phyloP scores from a whole-genome alignment of 352 stramenopile species.

The Phytophthora ohioensis region DNA sequence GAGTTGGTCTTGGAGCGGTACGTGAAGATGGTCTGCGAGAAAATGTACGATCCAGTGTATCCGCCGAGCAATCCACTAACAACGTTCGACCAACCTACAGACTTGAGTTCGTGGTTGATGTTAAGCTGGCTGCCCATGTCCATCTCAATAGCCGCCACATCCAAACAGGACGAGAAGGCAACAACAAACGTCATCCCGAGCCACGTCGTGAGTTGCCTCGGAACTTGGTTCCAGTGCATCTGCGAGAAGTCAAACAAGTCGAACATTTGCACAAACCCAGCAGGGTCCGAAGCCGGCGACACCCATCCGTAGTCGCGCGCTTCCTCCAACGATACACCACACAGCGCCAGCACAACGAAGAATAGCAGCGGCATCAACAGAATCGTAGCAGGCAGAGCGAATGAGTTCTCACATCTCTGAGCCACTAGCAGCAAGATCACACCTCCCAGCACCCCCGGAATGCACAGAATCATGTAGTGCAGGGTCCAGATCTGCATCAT shows the following conservation, averaged over 20 bases:
- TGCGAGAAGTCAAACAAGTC: slow-evolving; percentile 92
- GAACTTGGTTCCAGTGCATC: slow-evolving; percentile 92
- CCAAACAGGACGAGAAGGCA: slow-evolving; percentile 96
- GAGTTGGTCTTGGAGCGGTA: slow-evolving; percentile 93
- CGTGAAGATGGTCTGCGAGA: slow-evolving; percentile 99
- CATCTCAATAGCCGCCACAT: slow-evolving; percentile 98
- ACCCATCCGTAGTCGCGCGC: slow-evolving; percentile 94
- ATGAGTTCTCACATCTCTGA: slow-evolving; percentile 82
- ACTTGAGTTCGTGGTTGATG: slow-evolving; percentile 95
- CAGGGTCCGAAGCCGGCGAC: slow-evolving; percentile 65
- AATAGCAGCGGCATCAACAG: slow-evolving; percentile 92
- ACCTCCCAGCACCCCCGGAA: slow-evolving; percentile 87
- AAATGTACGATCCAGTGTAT: slow-evolving; percentile 99
- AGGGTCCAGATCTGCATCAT: slow-evolving; percentile 73
- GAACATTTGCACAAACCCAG: slow-evolving; percentile 78
- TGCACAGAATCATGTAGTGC: slow-evolving; percentile 81
- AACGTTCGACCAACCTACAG: slow-evolving; percentile 97
- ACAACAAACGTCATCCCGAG: slow-evolving; percentile 98
- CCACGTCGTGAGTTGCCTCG: slow-evolving; percentile 91
- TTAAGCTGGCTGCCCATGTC: slow-evolving; percentile 94
- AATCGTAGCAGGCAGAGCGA: slow-evolving; percentile 83
- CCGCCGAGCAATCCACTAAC: slow-evolving; percentile 95
- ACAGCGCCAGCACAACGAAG: slow-evolving; percentile 87
- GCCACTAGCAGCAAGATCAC: slow-evolving; percentile 86
- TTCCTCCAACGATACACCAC: slow-evolving; percentile 88